Conservation (phyloP, 1,139 yeast species). For the Nakaseomyces sp. region DNA sequence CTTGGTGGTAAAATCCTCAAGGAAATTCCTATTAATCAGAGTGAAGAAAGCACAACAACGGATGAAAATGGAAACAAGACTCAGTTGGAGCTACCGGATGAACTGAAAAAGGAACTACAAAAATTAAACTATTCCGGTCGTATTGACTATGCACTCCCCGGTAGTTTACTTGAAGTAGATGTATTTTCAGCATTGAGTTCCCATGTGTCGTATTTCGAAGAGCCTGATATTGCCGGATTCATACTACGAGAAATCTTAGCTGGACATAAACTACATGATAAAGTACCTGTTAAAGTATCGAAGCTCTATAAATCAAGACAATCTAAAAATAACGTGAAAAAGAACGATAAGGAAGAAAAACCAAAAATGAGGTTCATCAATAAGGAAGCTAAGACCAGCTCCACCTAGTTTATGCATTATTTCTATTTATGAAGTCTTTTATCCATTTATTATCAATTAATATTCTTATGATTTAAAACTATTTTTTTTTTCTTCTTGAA, state of each 20-base stretch:
- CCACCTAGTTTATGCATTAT: background rate
- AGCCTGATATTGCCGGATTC: constrained; percentile 75
- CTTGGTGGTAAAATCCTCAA: constrained; percentile 21
- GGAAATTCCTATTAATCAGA: constrained; percentile 11
- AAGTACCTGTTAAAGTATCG: background rate
- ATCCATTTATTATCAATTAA: no score
- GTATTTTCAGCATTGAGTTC: constrained; percentile 74
- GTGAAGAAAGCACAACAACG: constrained; percentile 1
- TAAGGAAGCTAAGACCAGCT: background rate
- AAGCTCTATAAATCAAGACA: background rate
- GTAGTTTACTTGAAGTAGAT: constrained; percentile 73
- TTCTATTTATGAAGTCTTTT: no score
- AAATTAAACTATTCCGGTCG: constrained; percentile 61
- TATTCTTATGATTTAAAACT: no score
- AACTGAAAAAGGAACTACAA: constrained; percentile 28
- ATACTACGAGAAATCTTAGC: constrained; percentile 46
- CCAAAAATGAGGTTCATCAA: background rate
- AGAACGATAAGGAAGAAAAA: background rate
- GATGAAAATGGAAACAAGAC: constrained; percentile 12
- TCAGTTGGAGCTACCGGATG: constrained; percentile 22
- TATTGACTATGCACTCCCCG: constrained; percentile 72
- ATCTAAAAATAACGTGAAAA: background rate
- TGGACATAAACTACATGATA: constrained; percentile 7
- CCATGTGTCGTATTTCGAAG: constrained; percentile 84
- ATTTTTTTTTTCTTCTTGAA: no score